Conservation (phyloP, 257 asterid genomes). For the Pogostemon cablin region DNA sequence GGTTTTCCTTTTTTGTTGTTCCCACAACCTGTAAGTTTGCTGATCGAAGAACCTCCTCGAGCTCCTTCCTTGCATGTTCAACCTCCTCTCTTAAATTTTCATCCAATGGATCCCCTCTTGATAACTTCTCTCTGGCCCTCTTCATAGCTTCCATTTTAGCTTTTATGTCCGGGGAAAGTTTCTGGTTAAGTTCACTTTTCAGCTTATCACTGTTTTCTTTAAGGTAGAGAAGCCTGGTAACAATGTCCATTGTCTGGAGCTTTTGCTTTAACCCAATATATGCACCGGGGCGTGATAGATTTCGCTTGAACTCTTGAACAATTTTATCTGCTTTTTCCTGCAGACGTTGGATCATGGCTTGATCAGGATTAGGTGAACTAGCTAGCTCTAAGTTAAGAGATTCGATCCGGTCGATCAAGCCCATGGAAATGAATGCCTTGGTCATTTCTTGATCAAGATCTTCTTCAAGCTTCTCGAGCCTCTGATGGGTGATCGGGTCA, state of each 20-base stretch:
- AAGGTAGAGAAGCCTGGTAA: slow-evolving; percentile 38
- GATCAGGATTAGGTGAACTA: slow-evolving; percentile 39
- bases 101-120: slow-evolving; percentile 36
- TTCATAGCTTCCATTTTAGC: slow-evolving; percentile 39
- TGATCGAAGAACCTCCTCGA: slow-evolving; percentile 44
- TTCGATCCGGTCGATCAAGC: slow-evolving; percentile 41
- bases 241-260: slow-evolving; percentile 44
- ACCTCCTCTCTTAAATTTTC: slow-evolving; percentile 39
- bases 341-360: slow-evolving; percentile 34
- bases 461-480: slow-evolving; percentile 46
- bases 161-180: slow-evolving; percentile 42
- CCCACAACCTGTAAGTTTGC: slow-evolving; percentile 49
- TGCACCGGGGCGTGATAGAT: slow-evolving; percentile 49
- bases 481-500: slow-evolving; percentile 41
- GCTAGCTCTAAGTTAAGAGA: slow-evolving; percentile 56
- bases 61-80: slow-evolving; percentile 36
- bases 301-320: slow-evolving; percentile 45
- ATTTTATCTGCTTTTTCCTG: slow-evolving; percentile 50
- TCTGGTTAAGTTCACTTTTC: slow-evolving; percentile 49
- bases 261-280: slow-evolving; percentile 49
- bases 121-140: slow-evolving; percentile 41
- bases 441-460: slow-evolving; percentile 54
- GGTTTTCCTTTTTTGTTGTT: slow-evolving; percentile 30
- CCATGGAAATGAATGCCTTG: slow-evolving; percentile 50
- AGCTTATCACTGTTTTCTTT: slow-evolving; percentile 50